Evolutionary conservation across 2,329 filamentous ascomycete genomes (phyloP), one percentile per base, ranked within the genome.

Genomic region (Boeremia exigua): DNA sequence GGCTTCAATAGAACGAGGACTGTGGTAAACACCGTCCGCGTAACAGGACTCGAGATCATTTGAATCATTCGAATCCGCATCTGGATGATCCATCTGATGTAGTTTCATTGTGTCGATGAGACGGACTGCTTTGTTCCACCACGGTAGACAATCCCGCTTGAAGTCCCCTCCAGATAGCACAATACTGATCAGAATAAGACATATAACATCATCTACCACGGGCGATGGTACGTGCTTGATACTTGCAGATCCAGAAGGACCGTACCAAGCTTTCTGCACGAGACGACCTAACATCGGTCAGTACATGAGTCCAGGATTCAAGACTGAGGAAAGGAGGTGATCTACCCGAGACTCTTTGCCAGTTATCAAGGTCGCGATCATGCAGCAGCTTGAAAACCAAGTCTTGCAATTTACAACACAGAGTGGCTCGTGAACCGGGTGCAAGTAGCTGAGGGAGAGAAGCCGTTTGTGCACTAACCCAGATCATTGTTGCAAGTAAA

Each of bases 401-500:
- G 14, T 48, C 45, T 32, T 48, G 45, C 17, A 48, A 10, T 27
- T 39, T 48, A 12, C 15, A 23, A 3, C 33, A 38, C 6, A 48
- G 14, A 30, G 9, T 39, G 3, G 27, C 14, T 28, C 45, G 45
- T 8, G 45, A 38, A 10, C 45, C 45, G 25, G 45, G 45, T n/a
- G 45, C 34, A 11, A 48, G 45, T 8, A 48, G 45, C 15, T 48
- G 33, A 10, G 45, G 45, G 6, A 48, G 12, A 25, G 45, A 39
- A 8, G 45, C 45, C 32, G 45, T 48, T 23, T 48, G 45, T 1
- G 45, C 27, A 32, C 33, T 38, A 28, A 48, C 45, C 45, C 45
- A 48, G 2, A 48, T 48, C 45, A 48, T 48, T 17, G 45, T 48
- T 7, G 45, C 45, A 17, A 48, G 45, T 23, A 48, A 25, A 28